Evolutionary conservation across 2,329 filamentous ascomycete genomes (phyloP), one percentile per base, ranked within the genome.

Genomic region (Thielaviopsis punctulata): DNA sequence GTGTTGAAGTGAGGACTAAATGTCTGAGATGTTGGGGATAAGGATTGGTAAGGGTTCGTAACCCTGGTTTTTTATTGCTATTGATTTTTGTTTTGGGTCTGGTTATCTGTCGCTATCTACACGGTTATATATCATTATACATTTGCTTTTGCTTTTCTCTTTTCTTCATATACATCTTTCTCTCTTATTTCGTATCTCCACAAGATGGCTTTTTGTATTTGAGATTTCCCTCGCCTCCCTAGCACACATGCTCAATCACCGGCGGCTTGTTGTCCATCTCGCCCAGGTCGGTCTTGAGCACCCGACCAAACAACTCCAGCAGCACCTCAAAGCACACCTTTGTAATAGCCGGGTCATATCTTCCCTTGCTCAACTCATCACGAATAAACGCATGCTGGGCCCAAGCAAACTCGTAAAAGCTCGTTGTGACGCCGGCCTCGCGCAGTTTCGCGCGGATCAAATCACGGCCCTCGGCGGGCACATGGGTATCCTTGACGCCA

Each of bases 311-410:
- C 55, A 95, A 62, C 69, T 95, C 89, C 15, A 92, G 71, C 60
- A 95, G 67, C 65, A 95, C 83, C 71, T 94, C 86, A 63, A 94
- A 95, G 69, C 89, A 95, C 33, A 90, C 77, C 62, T 88, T 90
- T 3, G 81, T 80, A 53, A 95, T 74, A 19, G 85, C 86, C 1
- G 89, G 86, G 63, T 95, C 89, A 62, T 95, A 95, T 23, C 89
- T 75, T n/a, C 88, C 89, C 68, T 95, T 95, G 65, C 84, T 88
- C 55, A 92, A 71, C 69, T 95, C 89, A 62, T 95, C 89, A 18
- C 89, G 76, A 64, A 95, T 93, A 63, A 95, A 95, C 4, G 89
- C 89, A 69, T 94, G 89, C 66, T 95, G 89, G 3, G 89, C 88
- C 79, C 86, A 90, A n/a, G 86, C 85, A 58, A 85, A 80, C 68